A percentile compares a stretch with the other conserved stretches of the same genome.
Conservation (phyloP, 1,284 basidiomycete species). For the Trichosporon sp. region DNA sequence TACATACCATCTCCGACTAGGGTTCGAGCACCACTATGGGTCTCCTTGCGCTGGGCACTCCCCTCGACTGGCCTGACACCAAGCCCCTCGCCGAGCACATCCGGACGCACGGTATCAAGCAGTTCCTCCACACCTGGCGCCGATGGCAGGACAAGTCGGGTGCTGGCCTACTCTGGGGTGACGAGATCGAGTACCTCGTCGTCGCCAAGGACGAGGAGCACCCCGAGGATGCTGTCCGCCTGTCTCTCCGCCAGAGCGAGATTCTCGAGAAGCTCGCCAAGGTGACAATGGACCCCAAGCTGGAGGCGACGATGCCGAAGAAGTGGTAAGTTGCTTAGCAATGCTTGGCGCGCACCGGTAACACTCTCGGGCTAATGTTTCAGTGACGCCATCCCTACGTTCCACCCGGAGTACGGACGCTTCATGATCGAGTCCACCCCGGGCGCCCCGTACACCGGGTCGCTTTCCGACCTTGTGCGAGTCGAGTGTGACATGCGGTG, state of each 20-base stretch:
- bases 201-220: conserved; percentile 75
- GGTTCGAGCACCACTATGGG: conserved; percentile 67
- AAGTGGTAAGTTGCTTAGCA: conserved; percentile 17
- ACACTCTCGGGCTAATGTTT: conserved; percentile 6
- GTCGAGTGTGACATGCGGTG: conserved; percentile 96
- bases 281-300: conserved; percentile 68
- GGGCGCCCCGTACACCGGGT: conserved; percentile 88
- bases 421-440: conserved; percentile 99
- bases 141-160: conserved; percentile 87
- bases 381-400: conserved; percentile 81
- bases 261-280: conserved; percentile 79
- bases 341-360: neutral
- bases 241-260: conserved; percentile 91
- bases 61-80: conserved; percentile 88
- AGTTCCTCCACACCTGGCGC: conserved; percentile 93
- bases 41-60: conserved; percentile 89
- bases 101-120: conserved; percentile 87
- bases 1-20: neutral
- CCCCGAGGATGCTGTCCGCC: conserved; percentile 71
- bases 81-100: conserved; percentile 88
- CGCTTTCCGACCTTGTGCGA: conserved; percentile 76
- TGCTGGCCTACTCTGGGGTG: conserved; percentile 96
- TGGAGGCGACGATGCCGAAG: conserved; percentile 48
- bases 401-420: conserved; percentile 97
- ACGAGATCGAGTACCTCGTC: conserved; percentile 99